These are phyloP conservation scores for Lipomyces yamadae DNA, from an alignment of 805 yeast genomes.

Conservation along the genomic window DNA sequence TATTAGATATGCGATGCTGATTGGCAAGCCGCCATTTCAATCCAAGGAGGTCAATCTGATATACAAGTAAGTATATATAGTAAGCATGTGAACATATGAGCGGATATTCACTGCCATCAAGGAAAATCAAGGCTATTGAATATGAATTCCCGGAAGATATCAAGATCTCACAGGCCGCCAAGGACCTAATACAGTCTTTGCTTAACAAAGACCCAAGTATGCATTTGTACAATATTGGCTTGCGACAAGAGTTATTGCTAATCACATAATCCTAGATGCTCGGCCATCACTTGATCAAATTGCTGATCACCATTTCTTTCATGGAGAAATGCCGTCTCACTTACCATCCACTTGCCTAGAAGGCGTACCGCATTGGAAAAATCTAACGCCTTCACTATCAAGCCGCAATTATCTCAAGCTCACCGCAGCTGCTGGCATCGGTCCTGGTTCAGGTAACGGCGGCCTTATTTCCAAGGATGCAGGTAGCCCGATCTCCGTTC, in stretches of 20 bases:
- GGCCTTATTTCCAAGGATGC: conserved; percentile 18
- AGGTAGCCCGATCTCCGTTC: conserved; percentile 29
- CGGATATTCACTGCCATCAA: neutral
- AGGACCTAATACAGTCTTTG: conserved; percentile 69
- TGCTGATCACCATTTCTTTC: conserved; percentile 83
- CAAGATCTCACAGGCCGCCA: conserved; percentile 71
- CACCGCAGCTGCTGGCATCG: conserved; percentile 37
- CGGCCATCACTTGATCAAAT: conserved; percentile 84
- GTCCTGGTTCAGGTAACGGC: conserved; percentile 28
- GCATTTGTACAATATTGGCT: neutral
- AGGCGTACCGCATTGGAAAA: conserved; percentile 63
- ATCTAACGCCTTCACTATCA: conserved; percentile 27
- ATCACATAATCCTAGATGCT: conserved; percentile 36
- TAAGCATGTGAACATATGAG: neutral
- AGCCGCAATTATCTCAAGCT: conserved; percentile 28
- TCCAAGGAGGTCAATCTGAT: conserved; percentile 91
- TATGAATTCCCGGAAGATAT: conserved; percentile 75
- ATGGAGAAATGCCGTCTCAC: conserved; percentile 77
- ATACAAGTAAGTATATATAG: conserved; percentile 55
- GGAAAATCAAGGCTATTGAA: conserved; percentile 72
- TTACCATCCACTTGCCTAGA: conserved; percentile 67
- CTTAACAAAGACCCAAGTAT: conserved; percentile 74
- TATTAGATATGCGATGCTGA: conserved; percentile 66
- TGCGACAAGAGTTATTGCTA: neutral
- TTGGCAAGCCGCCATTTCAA: conserved; percentile 98